These are phyloP conservation scores for Calocybe cyanea DNA, from an alignment of 768 basidiomycete species.

Conservation along the genomic window DNA sequence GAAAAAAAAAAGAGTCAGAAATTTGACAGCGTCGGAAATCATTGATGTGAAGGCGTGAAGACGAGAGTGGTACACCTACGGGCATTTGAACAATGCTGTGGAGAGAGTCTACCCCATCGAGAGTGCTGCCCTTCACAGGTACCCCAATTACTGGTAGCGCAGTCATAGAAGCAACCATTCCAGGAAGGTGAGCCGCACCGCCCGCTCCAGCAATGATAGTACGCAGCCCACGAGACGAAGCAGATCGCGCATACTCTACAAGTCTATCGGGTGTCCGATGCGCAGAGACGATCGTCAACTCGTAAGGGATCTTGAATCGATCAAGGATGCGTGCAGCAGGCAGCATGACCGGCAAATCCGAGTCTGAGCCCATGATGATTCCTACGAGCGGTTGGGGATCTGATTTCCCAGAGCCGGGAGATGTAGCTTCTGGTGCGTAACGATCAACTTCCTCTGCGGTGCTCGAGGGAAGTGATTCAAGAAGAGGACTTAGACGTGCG, in stretches of 20 bases:
- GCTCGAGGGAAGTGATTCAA: conserved; percentile 57
- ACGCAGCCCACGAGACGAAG: conserved; percentile 60
- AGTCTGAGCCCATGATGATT: conserved; percentile 98
- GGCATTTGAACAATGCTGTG: conserved; percentile 99
- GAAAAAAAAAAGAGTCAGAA: conserved; percentile 1
- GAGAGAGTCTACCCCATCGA: conserved; percentile 96
- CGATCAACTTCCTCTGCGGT: conserved; percentile 44
- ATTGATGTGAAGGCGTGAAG: too few relatives aligned
- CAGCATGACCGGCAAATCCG: conserved; percentile 92
- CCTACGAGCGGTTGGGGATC: conserved; percentile 76
- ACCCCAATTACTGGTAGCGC: conserved; percentile 92
- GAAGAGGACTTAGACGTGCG: conserved; percentile 66
- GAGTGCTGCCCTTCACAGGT: conserved; percentile 89
- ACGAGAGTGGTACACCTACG: conserved; percentile 44
- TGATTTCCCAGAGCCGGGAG: conserved; percentile 49
- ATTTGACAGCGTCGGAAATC: too few relatives aligned
- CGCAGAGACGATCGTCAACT: conserved; percentile 93
- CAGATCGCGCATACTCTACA: conserved; percentile 76
- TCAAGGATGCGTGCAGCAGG: conserved; percentile 84
- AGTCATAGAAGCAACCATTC: conserved; percentile 97
- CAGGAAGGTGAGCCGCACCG: conserved; percentile 97
- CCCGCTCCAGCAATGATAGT: conserved; percentile 94
- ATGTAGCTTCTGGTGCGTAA: conserved; percentile 45
- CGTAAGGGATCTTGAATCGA: conserved; percentile 81
- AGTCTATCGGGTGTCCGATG: conserved; percentile 91